These are phyloP conservation scores for Lipomyces chichibuensis DNA, from an alignment of 805 yeast species.

Conservation along the genomic window DNA sequence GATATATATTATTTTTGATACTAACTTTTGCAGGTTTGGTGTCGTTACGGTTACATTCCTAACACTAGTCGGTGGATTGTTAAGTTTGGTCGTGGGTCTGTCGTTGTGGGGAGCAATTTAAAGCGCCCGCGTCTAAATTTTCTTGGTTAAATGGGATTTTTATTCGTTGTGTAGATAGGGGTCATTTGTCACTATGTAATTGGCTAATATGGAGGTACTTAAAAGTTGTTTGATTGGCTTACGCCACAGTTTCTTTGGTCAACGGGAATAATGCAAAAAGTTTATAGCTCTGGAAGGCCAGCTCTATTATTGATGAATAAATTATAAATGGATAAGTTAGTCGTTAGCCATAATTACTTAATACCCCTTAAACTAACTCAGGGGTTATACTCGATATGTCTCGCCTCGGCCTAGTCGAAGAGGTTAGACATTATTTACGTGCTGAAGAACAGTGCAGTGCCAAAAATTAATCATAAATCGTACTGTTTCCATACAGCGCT, in stretches of 20 bases:
- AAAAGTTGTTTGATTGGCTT: not conserved
- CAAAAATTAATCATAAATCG: too few species aligned
- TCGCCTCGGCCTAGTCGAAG: too few species aligned
- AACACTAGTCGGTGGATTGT: slow-evolving; percentile 31
- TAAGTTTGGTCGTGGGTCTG: slow-evolving; percentile 29
- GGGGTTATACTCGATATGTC: too few species aligned
- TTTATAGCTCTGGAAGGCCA: not conserved
- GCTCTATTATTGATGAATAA: not conserved
- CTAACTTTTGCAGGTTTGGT: slow-evolving; percentile 18
- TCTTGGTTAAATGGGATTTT: not conserved
- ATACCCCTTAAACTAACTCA: too few species aligned
- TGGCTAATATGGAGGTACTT: not conserved
- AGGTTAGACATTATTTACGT: too few species aligned
- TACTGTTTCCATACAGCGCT: too few species aligned
- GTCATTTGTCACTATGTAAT: not conserved
- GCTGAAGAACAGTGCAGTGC: too few species aligned
- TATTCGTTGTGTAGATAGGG: not conserved
- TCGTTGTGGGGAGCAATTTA: slow-evolving; percentile 31
- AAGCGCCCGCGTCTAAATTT: not conserved
- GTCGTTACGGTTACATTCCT: slow-evolving; percentile 33
- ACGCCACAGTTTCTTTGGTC: not conserved
- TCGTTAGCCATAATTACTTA: too few species aligned
- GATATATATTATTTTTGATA: too few species aligned
- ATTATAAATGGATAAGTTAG: too few species aligned
- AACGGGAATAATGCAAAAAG: not conserved